These are phyloP conservation scores for Uronychia setigera DNA, from an alignment of 73 alveolate genomes.

Conservation along the genomic window DNA sequence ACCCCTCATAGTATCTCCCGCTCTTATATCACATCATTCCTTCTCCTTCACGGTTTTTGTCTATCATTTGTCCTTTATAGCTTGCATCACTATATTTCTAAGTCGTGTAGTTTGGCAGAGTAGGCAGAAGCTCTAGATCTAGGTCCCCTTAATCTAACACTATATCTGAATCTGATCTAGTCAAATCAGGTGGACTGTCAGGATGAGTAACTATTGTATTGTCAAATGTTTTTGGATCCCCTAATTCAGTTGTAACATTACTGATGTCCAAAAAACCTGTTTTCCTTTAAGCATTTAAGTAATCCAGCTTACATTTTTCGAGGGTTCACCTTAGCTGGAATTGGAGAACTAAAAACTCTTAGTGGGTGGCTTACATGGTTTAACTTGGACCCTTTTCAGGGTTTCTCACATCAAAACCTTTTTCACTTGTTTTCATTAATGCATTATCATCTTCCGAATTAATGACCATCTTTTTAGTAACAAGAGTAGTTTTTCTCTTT, in stretches of 20 bases:
- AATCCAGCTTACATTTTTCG: too few species aligned
- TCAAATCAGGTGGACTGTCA: background rate
- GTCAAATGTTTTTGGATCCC: background rate
- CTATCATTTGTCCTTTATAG: background rate
- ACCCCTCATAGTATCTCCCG: conserved; percentile 2
- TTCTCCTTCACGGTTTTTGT: background rate
- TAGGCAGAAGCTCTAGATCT: background rate
- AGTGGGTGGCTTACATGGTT: too few species aligned
- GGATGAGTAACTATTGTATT: background rate
- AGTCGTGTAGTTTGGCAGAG: background rate
- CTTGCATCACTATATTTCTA: background rate
- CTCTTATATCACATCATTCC: background rate
- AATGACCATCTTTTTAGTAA: background rate
- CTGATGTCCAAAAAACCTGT: too few species aligned
- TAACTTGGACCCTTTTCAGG: too few species aligned
- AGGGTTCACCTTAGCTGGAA: too few species aligned
- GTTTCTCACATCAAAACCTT: background rate
- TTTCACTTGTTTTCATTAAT: background rate
- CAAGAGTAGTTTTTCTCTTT: background rate
- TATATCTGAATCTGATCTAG: background rate
- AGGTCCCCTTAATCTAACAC: background rate
- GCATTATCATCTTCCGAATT: background rate
- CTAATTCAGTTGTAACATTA: background rate
- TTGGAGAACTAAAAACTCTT: too few species aligned
- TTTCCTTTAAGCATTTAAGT: too few species aligned